A percentile compares a stretch with the other conserved stretches of the same genome.
Evolutionary conservation across 129 eudicot genomes (phyloP).

Genomic region (Logfia minima): DNA sequence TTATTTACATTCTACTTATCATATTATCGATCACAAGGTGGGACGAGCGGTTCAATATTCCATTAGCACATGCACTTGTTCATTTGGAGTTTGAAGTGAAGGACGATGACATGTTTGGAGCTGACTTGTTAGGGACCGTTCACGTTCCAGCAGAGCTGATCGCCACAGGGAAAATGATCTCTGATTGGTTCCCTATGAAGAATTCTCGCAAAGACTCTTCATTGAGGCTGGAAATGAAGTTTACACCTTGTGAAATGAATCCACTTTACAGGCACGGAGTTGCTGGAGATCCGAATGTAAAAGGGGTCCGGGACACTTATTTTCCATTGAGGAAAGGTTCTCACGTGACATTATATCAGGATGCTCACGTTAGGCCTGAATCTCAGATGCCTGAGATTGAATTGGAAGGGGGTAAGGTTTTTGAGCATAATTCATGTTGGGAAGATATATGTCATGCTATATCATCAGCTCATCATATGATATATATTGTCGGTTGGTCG

Average conservation of each 20-base stretch:
- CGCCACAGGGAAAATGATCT: conserved; percentile 44
- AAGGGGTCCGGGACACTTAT: conserved; percentile 58
- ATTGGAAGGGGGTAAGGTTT: conserved; percentile 54
- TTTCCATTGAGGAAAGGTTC: conserved; percentile 80
- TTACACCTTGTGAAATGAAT: conserved; percentile 50
- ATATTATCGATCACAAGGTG: conserved; percentile 25
- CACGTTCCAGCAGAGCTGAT: conserved; percentile 46
- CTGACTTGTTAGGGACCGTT: conserved; percentile 60
- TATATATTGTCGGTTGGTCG: conserved; percentile 88
- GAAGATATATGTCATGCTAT: conserved; percentile 88
- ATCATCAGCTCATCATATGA: conserved; percentile 76
- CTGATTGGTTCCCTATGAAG: conserved; percentile 56
- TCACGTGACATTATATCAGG: conserved; percentile 74
- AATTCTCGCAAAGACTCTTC: conserved; percentile 59
- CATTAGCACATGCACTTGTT: conserved; percentile 55
- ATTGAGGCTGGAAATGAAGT: conserved; percentile 50
- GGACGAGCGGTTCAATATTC: conserved; percentile 61
- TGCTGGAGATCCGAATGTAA: conserved; percentile 51
- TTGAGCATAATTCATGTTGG: conserved; percentile 65
- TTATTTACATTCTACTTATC: background rate
- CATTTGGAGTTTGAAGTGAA: conserved; percentile 67
- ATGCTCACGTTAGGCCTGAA: conserved; percentile 58
- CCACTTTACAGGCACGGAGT: conserved; percentile 46
- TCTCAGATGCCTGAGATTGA: conserved; percentile 53
- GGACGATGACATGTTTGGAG: conserved; percentile 73